Evolutionary conservation across 768 basidiomycete genomes (phyloP), one percentile per base, ranked within the genome.

Genomic region (Dendrothele bispora): DNA sequence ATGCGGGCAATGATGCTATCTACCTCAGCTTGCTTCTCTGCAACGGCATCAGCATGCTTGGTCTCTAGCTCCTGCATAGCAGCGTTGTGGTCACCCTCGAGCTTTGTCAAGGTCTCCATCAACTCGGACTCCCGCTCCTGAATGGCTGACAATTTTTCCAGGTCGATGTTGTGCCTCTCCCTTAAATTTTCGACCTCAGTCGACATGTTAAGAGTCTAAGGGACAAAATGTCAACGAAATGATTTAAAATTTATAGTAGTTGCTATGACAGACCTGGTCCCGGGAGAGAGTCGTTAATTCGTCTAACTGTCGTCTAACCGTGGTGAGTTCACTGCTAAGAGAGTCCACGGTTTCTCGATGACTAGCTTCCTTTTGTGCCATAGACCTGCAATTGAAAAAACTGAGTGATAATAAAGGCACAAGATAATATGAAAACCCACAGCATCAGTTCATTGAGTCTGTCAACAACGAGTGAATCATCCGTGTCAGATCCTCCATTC

Each of bases 351-450:
- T 62, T 59, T 95, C 91, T 28, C 83, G 82, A 62, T 98, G 95
- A 27, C 83, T 75, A 4, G 91, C 87, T 64, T 99, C 97, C 64
- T 98, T 98, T 70, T 91, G 87, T 3, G 95, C 95, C 95, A 98
- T 98, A 2, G 95, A 91, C 53, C 93, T 97, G 49, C 11, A 57
- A 37, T 7, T 24, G 32, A 8, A 51, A 51, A 36, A 49, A 59
- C 28, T 41, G 34, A 50, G 56, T 26, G 18, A 12, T 8, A 11
- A 12, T 39, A 46, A 26, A 93, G 43, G 85, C 87, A 66, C 26
- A 28, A 25, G 21, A 39, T 24, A 17, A 45, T 25, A 37, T 27
- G 37, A 35, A 48, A 11, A 70, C 90, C 58, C 60, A 95, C 90
- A 87, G 72, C 92, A 98, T 95, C 14, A 98, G 79, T 57, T 95